Percentiles rank a stretch among this genome's conserved stretches.
Evolutionary conservation across 2,329 filamentous ascomycete genomes (phyloP).

Genomic region (Thelonectria discophora): DNA sequence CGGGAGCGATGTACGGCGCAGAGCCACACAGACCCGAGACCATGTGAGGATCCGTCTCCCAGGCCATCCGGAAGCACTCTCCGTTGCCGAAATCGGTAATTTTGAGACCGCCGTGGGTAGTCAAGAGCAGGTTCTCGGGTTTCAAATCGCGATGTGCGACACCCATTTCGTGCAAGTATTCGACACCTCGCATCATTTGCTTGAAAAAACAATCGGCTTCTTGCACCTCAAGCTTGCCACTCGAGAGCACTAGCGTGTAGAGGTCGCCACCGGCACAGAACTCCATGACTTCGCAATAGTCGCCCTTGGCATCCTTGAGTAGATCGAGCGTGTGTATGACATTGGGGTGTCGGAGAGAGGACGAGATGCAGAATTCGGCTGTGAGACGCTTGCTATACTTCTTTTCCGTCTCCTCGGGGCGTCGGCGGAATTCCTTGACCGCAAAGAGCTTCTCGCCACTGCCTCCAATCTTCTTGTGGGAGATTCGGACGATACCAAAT

Average conservation of each 20-base stretch:
- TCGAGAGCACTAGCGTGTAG: constrained; percentile 90
- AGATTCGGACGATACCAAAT: constrained; percentile 97
- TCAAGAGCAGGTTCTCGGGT: constrained; percentile 94
- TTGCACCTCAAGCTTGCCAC: constrained; percentile 87
- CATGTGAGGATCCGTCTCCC: constrained; percentile 99
- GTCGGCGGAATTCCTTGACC: constrained; percentile 96
- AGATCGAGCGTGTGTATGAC: constrained; percentile 98
- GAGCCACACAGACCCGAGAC: constrained; percentile 96
- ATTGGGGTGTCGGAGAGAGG: constrained; percentile 94
- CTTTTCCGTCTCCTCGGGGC: constrained; percentile 93
- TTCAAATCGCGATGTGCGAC: constrained; percentile 97
- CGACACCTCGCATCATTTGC: constrained; percentile 97
- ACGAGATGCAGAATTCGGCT: constrained; percentile 98
- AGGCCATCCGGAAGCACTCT: constrained; percentile 99
- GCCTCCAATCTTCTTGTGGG: constrained; percentile 90
- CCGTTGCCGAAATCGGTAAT: constrained; percentile 99
- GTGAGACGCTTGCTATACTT: constrained; percentile 98
- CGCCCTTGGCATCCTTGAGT: constrained; percentile 93
- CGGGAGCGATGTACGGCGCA: constrained; percentile 95
- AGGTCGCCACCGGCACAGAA: constrained; percentile 97
- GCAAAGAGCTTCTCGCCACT: constrained; percentile 91
- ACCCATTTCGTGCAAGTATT: constrained; percentile 99
- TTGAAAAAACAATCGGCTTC: constrained; percentile 99
- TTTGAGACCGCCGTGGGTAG: constrained; percentile 90
- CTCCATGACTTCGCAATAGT: constrained; percentile 99